Base-by-base conservation (phyloP, 2,329 filamentous ascomycete species). In the Aureobasidium pullulans region DNA sequence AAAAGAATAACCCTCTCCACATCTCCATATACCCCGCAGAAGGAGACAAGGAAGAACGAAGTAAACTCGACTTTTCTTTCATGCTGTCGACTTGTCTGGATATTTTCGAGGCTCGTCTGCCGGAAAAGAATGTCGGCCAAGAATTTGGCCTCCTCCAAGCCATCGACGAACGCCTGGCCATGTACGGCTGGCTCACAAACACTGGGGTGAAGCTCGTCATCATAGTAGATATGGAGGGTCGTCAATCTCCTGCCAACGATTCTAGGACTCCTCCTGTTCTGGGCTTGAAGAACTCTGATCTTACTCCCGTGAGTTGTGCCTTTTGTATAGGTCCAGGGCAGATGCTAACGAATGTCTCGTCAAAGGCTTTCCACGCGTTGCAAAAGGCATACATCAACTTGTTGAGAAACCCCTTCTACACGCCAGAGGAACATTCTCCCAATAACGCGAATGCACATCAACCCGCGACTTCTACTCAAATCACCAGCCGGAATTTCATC, bases 101-200 rank as follows among this genome's bases (percentile, higher is more conserved):
- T 75, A 86, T 97, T 64, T 96, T 99, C 74, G 90, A 94, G 67
- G 84, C 92, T 62, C 90, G 91, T 60, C 81, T 89, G 64, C 87
- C 87, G 57, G 82, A 85, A 68, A 87, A 88, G 67, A 83, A 82
- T 23, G 77, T 83, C 61, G 88, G 90, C 53, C 91, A 94, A 66
- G 93, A 97, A 72, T 87, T 94, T 65, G 93, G 94, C 32, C 83
- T 97, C 11, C 81, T 99, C 53, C 93, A 97, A 76, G 91, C 92
- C 61, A 81, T 97, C 61, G 94, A 97, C 76, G 93, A 99, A 76
- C 84, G 92, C 29, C 81, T 97, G 48, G 91, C 92, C 37, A 88
- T 91, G 65, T 99, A 97, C 77, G 94, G 94, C 68, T 96, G 90
- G 84, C 84, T 97, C 74, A 96, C 94, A 60, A 97, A 96, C 74